These are phyloP conservation scores for Meripilus lineatus DNA, from an alignment of 1,284 basidiomycete genomes.

Conservation along the genomic window DNA sequence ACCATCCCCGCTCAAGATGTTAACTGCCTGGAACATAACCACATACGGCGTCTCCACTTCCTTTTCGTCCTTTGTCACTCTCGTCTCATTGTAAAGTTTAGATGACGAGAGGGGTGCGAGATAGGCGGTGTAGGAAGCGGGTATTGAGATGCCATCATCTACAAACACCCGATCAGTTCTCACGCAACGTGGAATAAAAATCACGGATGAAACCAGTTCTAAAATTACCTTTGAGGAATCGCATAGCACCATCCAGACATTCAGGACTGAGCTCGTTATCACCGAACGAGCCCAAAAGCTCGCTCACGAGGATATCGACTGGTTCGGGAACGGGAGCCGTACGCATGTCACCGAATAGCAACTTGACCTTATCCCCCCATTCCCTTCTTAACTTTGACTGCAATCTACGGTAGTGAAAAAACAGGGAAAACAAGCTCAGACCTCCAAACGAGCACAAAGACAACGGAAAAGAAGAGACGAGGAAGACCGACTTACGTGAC, in stretches of 20 bases:
- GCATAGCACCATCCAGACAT: constrained; percentile 92
- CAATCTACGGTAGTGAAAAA: constrained; percentile 43
- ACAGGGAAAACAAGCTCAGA: constrained; percentile 11
- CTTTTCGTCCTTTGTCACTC: constrained; percentile 57
- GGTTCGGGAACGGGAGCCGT: constrained; percentile 73
- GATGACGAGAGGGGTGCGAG: constrained; percentile 91
- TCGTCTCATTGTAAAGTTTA: constrained; percentile 84
- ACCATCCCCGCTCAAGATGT: constrained; percentile 76
- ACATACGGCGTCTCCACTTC: constrained; percentile 92
- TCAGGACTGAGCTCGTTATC: constrained; percentile 99
- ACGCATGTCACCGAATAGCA: constrained; percentile 95
- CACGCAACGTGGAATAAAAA: no score
- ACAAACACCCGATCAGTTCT: constrained; percentile 2
- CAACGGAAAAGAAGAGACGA: not conserved
- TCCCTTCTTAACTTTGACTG: constrained; percentile 77
- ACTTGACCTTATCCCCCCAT: constrained; percentile 80
- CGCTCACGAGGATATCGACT: constrained; percentile 93
- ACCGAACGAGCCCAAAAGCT: constrained; percentile 95
- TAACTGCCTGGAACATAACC: constrained; percentile 94
- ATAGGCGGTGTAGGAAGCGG: constrained; percentile 92
- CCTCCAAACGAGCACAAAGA: constrained; percentile 1
- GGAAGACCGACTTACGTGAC: constrained; percentile 67
- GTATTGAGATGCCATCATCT: constrained; percentile 95
- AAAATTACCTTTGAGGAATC: constrained; percentile 84
- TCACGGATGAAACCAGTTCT: not conserved